Base-by-base conservation (phyloP, 768 basidiomycete genomes). In the Russula compacta region DNA sequence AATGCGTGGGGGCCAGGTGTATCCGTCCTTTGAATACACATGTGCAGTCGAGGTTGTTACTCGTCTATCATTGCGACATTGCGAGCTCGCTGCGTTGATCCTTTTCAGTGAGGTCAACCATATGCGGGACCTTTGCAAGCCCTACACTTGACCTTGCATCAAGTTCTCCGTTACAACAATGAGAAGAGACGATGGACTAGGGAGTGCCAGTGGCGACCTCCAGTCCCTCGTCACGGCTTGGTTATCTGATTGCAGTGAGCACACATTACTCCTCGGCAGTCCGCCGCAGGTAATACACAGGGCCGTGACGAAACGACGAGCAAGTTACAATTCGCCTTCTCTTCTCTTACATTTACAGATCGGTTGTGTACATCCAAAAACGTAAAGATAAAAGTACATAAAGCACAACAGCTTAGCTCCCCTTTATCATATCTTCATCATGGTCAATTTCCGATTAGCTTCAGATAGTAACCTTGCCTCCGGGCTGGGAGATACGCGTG, bases 401-500 rank as follows among this genome's bases (percentile, higher is more conserved):
- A 6, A 15, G 21, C 21, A 42, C 7, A 49, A 38, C 1, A 42
- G 46, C 53, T 44, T 1, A 42, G 44, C 53, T 44, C 44, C 54
- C 36, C 29, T 35, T 32, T 39, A 42, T 38, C 55, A 29, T n/a
- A 6, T 35, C 29, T 19, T 19, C 4, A 6, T 52, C 19, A 46
- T 19, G 44, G 3, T 29, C 24, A 29, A 32, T 35, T 32, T 24
- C 29, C 38, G n/a, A 49, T 58, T 43, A 14, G 21, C 39, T 65
- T 76, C 67, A 77, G 42, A 68, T 68, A 56, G 78, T 61, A 15
- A 53, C 68, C 63, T 74, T 83, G 33, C 81, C 81, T 51, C 75
- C 78, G 46, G 84, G 84, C 67, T 86, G 84, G 4, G 75, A 77
- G 60, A 86, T 85, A 58, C 84, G 74, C 33, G 78, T 81, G 1